Conservation (phyloP, 495 filamentous ascomycete species). For the Gamarada debralockiae region DNA sequence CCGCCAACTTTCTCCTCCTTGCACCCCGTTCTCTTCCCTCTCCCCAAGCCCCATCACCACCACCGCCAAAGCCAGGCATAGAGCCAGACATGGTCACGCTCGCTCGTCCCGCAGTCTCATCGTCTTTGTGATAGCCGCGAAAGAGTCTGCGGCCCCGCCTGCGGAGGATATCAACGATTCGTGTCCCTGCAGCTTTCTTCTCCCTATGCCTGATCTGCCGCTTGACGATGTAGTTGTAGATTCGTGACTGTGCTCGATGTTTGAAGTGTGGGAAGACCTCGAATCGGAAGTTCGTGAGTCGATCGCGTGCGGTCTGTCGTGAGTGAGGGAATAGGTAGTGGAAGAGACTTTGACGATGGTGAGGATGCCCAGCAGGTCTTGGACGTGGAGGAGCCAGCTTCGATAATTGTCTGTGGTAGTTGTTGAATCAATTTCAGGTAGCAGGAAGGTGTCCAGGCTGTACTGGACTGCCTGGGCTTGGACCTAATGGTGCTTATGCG, state of each 20-base stretch:
- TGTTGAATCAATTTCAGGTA: background rate
- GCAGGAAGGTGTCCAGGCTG: background rate
- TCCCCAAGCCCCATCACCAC: conserved; percentile 12
- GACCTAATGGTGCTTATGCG: background rate
- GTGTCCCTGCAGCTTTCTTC: conserved; percentile 35
- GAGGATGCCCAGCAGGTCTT: conserved; percentile 20
- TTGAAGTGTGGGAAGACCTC: conserved; percentile 69
- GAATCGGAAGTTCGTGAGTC: conserved; percentile 63
- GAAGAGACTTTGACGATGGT: conserved; percentile 23
- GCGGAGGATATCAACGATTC: conserved; percentile 48
- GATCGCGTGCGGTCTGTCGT: conserved; percentile 37
- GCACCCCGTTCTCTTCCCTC: conserved; percentile 55
- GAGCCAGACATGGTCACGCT: conserved; percentile 28
- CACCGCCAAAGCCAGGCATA: conserved; percentile 14
- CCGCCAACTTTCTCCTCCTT: conserved; percentile 75
- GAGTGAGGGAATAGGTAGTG: conserved; percentile 24
- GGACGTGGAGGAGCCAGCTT: conserved; percentile 21
- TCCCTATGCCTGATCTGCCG: conserved; percentile 52
- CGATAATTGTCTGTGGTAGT: background rate
- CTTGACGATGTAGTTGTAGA: conserved; percentile 69
- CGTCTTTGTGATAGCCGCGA: conserved; percentile 13
- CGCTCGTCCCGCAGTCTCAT: conserved; percentile 12
- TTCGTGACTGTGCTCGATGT: conserved; percentile 63
- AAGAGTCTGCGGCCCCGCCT: conserved; percentile 41
- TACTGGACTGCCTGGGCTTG: background rate